Conservation (phyloP, 169 alveolate genomes). For the Plasmodium relictum region DNA sequence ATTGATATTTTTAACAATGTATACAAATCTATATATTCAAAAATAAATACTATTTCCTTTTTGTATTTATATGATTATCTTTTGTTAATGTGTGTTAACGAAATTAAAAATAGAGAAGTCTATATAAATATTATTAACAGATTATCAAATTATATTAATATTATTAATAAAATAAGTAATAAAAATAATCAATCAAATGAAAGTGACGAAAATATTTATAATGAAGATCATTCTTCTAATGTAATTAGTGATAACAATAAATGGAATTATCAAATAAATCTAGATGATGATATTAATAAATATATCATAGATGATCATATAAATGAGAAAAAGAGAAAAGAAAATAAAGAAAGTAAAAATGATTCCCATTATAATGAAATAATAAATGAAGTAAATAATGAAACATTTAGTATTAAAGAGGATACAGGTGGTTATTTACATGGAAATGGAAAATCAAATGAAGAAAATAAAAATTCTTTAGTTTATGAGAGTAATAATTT, state of each 20-base stretch:
- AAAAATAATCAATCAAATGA: slow-evolving; percentile 1
- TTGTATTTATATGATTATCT: slow-evolving; percentile 54
- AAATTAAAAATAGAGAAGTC: slow-evolving; percentile 29
- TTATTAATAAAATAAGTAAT: slow-evolving; percentile 51
- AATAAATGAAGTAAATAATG: background rate
- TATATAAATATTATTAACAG: slow-evolving; percentile 20
- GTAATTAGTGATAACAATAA: background rate
- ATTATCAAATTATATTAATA: slow-evolving; percentile 42
- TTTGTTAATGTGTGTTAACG: slow-evolving; percentile 47
- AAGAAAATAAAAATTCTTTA: background rate
- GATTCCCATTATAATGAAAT: background rate
- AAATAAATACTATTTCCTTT: slow-evolving; percentile 40
- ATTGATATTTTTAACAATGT: slow-evolving; percentile 23
- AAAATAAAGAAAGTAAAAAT: background rate
- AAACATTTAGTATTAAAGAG: background rate
- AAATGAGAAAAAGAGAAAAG: background rate
- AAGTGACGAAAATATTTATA: background rate
- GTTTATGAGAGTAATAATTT: slow-evolving; percentile 4
- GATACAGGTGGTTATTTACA: background rate
- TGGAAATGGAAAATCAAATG: background rate
- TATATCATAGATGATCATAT: background rate
- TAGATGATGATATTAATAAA: background rate
- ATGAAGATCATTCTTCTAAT: background rate
- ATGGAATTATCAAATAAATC: background rate
- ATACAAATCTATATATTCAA: slow-evolving; percentile 26